phyloP scores from a whole-genome alignment of 192 early-diverging fungal species.

The Glomus cerebriforme region DNA sequence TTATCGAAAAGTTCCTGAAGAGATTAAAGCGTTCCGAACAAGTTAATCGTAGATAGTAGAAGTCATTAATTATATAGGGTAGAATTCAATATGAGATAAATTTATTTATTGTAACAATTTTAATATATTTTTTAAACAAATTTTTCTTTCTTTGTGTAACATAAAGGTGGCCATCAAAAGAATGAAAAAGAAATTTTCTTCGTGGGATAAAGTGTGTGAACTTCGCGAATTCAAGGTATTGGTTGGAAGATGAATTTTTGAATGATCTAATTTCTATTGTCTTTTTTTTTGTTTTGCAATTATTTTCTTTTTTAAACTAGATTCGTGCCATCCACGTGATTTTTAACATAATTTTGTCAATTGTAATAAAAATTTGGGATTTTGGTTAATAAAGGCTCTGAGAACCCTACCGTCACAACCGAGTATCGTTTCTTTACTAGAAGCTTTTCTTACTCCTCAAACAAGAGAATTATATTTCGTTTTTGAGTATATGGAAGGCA shows the following conservation, averaged over 20 bases:
- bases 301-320: neutral
- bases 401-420: slow-evolving; percentile 74
- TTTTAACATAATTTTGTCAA: slow-evolving; percentile 5
- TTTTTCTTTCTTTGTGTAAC: neutral
- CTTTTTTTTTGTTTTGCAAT: neutral
- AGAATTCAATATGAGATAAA: neutral
- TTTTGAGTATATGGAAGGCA: slow-evolving; percentile 95
- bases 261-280: neutral
- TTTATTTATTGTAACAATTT: neutral
- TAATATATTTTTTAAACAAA: neutral
- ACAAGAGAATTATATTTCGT: slow-evolving; percentile 90
- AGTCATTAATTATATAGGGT: too few species aligned
- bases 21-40: neutral
- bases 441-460: slow-evolving; percentile 74
- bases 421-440: slow-evolving; percentile 83
- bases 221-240: slow-evolving; percentile 77
- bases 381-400: slow-evolving; percentile 53
- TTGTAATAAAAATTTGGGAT: neutral
- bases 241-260: neutral
- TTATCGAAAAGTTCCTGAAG: neutral
- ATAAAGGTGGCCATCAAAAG: slow-evolving; percentile 84
- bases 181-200: slow-evolving; percentile 84
- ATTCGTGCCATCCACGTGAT: neutral
- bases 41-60: neutral
- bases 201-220: slow-evolving; percentile 69